A percentile compares a stretch with the other conserved stretches of the same genome.
These are phyloP conservation scores for Drechslerella dactyloides DNA, from an alignment of 2,329 filamentous ascomycete genomes.

Conservation along the genomic window DNA sequence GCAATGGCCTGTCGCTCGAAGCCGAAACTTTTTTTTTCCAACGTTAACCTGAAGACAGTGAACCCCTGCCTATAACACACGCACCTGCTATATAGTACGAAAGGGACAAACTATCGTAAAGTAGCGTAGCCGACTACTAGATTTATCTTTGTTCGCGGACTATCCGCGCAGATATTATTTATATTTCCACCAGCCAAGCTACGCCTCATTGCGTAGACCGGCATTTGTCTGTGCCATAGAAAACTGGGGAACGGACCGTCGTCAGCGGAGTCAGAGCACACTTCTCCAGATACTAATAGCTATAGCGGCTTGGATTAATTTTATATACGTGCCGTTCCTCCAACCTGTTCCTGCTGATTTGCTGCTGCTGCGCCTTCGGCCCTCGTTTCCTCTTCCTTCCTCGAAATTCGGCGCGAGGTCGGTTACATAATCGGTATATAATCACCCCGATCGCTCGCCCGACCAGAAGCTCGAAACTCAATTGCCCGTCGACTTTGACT, in stretches of 20 bases:
- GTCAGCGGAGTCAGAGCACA: background rate
- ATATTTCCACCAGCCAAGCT: background rate
- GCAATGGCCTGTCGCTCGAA: conserved; percentile 26
- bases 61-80: background rate
- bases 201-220: conserved; percentile 3
- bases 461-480: background rate
- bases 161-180: conserved; percentile 17
- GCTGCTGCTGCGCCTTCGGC: background rate
- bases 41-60: too few relatives aligned
- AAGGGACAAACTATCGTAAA: conserved; percentile 1
- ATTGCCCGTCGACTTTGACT: background rate
- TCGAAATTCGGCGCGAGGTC: background rate
- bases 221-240: background rate
- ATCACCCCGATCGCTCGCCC: background rate
- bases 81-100: background rate
- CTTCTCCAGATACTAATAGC: too few relatives aligned
- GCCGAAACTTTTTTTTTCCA: conserved; percentile 22
- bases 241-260: conserved; percentile 4
- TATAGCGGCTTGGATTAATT: background rate
- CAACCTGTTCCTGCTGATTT: background rate
- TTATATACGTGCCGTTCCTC: background rate
- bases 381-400: background rate
- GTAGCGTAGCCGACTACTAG: conserved; percentile 12
- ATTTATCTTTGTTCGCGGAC: conserved; percentile 22
- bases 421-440: background rate